Conservation (phyloP, 371 early-diverging fungal species). For the Gilbertella persicaria region DNA sequence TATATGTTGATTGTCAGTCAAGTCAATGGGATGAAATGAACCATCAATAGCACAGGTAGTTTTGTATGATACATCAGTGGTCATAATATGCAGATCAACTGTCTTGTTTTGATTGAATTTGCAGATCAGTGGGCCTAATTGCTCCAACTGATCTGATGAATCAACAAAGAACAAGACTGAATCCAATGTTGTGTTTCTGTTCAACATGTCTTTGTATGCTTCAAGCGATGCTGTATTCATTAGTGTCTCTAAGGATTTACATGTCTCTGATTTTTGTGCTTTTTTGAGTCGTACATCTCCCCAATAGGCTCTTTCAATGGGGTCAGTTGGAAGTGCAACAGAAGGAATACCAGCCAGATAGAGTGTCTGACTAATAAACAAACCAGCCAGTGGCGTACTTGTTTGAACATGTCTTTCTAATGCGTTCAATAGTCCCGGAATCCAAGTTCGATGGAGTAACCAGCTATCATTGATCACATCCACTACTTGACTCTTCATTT, state of each 20-base stretch:
- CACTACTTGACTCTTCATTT: slow-evolving; percentile 24
- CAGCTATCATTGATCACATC: slow-evolving; percentile 40
- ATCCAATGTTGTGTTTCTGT: not conserved
- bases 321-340: slow-evolving; percentile 34
- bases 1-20: slow-evolving; percentile 5
- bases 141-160: slow-evolving; percentile 13
- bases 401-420: not conserved
- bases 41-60: slow-evolving; percentile 4
- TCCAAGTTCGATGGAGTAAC: slow-evolving; percentile 45
- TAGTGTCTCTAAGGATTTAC: not conserved
- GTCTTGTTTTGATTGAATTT: slow-evolving; percentile 15
- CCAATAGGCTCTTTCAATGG: slow-evolving; percentile 25
- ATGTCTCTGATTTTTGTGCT: slow-evolving; percentile 6
- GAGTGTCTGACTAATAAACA: slow-evolving; percentile 25
- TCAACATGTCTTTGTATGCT: not conserved
- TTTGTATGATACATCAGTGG: slow-evolving; percentile 3
- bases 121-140: slow-evolving; percentile 28
- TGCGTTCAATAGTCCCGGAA: slow-evolving; percentile 12
- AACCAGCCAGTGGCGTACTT: slow-evolving; percentile 3
- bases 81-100: slow-evolving; percentile 27
- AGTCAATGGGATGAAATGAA: slow-evolving; percentile 24
- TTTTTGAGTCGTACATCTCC: slow-evolving; percentile 19
- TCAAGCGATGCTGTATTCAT: not conserved
- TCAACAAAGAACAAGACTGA: slow-evolving; percentile 27
- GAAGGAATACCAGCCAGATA: slow-evolving; percentile 36